phyloP scores from a whole-genome alignment of 1,284 basidiomycete species.

The Ustilago trichophora region DNA sequence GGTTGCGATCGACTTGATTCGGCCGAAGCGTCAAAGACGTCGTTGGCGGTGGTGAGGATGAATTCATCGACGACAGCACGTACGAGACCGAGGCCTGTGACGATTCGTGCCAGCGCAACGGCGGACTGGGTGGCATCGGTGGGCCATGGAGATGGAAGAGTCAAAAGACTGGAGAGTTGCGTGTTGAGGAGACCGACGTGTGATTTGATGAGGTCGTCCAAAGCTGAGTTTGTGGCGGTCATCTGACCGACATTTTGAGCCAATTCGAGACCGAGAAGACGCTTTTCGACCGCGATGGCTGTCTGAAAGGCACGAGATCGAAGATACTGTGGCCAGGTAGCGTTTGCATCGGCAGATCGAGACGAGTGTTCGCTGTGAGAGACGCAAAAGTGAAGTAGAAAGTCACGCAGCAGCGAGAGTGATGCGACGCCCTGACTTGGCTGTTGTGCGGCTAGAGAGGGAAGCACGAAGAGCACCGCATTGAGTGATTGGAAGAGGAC shows the following conservation, averaged over 20 bases:
- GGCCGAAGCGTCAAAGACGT: slow-evolving; percentile 26
- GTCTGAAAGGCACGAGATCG: slow-evolving; percentile 48
- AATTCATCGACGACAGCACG: slow-evolving; percentile 46
- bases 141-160: slow-evolving; percentile 40
- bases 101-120: slow-evolving; percentile 17
- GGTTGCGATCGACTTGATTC: slow-evolving; percentile 20
- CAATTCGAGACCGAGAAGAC: slow-evolving; percentile 47
- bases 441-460: slow-evolving; percentile 27
- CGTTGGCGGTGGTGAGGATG: slow-evolving; percentile 42
- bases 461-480: slow-evolving; percentile 43
- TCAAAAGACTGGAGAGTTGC: slow-evolving; percentile 33
- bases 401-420: slow-evolving; percentile 45
- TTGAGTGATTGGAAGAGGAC: slow-evolving; percentile 55
- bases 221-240: slow-evolving; percentile 12
- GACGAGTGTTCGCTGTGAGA: slow-evolving; percentile 31
- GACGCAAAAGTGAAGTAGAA: slow-evolving; percentile 48
- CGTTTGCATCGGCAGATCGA: slow-evolving; percentile 12
- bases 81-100: slow-evolving; percentile 41
- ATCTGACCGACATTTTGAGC: slow-evolving; percentile 36
- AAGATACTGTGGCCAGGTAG: slow-evolving; percentile 48
- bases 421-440: slow-evolving; percentile 24
- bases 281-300: slow-evolving; percentile 49
- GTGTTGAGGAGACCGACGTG: slow-evolving; percentile 41
- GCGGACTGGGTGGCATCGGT: slow-evolving; percentile 24
- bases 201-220: slow-evolving; percentile 20